phyloP scores from a whole-genome alignment of 2,329 filamentous ascomycete genomes.

The Nemania diffusa region DNA sequence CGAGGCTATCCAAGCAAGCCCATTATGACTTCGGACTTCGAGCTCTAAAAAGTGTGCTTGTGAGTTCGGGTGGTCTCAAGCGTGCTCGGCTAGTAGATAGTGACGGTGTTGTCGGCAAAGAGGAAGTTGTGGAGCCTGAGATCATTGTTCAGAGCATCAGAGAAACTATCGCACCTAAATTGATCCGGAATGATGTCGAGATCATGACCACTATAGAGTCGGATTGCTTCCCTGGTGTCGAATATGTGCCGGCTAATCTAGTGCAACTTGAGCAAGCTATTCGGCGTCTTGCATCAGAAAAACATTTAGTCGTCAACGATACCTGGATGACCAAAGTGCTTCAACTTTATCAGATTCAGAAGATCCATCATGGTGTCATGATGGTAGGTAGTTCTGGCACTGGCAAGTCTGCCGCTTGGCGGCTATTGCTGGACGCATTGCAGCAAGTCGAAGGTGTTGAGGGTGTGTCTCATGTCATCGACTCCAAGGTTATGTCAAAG shows the following conservation, averaged over 20 bases:
- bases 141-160: slow-evolving; percentile 99
- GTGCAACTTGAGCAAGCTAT: slow-evolving; percentile 83
- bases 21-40: slow-evolving; percentile 99
- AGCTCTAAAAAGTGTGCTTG: slow-evolving; percentile 97
- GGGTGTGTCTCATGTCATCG: slow-evolving; percentile 96
- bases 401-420: slow-evolving; percentile 96
- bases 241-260: slow-evolving; percentile 91
- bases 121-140: slow-evolving; percentile 87
- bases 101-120: slow-evolving; percentile 67
- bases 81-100: slow-evolving; percentile 76
- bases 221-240: slow-evolving; percentile 88
- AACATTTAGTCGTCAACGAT: slow-evolving; percentile 89
- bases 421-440: slow-evolving; percentile 87
- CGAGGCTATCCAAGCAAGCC: slow-evolving; percentile 88
- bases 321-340: slow-evolving; percentile 98
- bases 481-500: slow-evolving; percentile 99
- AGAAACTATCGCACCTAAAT: slow-evolving; percentile 97
- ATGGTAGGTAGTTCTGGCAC: slow-evolving; percentile 99
- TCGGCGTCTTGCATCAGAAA: slow-evolving; percentile 81
- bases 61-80: slow-evolving; percentile 97
- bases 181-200: slow-evolving; percentile 91
- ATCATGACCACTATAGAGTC: slow-evolving; percentile 86
- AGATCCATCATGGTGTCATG: slow-evolving; percentile 99
- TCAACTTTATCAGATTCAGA: slow-evolving; percentile 97
- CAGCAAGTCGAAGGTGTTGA: slow-evolving; percentile 92